phyloP scores from a whole-genome alignment of 2,329 filamentous ascomycete species.

The Neofusicoccum cordaticola region DNA sequence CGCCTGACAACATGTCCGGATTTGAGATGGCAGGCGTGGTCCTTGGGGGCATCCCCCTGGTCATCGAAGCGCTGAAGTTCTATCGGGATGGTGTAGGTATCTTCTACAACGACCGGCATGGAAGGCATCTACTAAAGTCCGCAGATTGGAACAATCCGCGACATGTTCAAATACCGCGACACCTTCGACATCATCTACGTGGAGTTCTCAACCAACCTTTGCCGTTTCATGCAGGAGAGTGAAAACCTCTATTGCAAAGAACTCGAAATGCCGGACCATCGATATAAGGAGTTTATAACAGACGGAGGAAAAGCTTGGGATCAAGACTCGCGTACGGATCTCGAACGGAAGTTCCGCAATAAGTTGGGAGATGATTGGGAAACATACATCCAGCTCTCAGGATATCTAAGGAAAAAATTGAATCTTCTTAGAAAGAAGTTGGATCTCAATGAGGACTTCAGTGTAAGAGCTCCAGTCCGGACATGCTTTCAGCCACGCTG shows the following conservation, averaged over 20 bases:
- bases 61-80: constrained; percentile 18
- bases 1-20: constrained; percentile 18
- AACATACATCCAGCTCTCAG: not conserved
- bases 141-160: not conserved
- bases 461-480: not conserved
- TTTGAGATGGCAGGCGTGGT: constrained; percentile 22
- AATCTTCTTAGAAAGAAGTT: not conserved
- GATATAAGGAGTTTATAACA: not conserved
- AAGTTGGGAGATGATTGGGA: not conserved
- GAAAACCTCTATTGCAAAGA: not conserved
- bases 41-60: constrained; percentile 21
- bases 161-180: not conserved
- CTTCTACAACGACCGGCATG: not conserved
- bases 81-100: constrained; percentile 17
- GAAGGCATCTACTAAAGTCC: not conserved
- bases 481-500: no score
- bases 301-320: not conserved
- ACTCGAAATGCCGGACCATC: not conserved
- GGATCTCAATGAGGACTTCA: not conserved
- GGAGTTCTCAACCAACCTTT: not conserved
- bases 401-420: not conserved
- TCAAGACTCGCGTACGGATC: not conserved
- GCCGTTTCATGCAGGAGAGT: not conserved
- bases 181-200: not conserved
- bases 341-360: not conserved